Evolutionary conservation across 768 basidiomycete genomes (phyloP).

Genomic region (Tylopilus rubrobrunneus): DNA sequence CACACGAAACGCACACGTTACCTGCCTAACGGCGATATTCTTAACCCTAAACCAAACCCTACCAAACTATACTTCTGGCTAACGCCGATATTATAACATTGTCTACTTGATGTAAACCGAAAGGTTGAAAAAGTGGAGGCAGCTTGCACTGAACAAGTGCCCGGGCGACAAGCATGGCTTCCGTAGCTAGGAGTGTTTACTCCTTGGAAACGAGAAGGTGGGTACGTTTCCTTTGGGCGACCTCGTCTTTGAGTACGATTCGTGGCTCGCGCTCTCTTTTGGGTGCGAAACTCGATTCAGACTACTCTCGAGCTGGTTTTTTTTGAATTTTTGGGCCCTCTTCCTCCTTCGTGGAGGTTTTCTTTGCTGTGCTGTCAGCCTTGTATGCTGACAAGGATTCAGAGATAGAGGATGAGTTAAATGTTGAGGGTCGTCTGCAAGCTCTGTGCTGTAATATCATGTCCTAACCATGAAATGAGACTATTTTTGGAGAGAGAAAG

Average conservation of each 20-base stretch:
- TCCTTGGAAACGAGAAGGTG: slow-evolving; percentile 15
- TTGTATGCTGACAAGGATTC: neutral
- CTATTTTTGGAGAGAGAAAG: too few relatives aligned
- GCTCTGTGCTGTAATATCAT: too few relatives aligned
- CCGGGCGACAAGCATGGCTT: neutral
- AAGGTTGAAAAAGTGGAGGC: neutral
- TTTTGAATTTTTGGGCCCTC: slow-evolving; percentile 8
- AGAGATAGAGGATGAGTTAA: too few relatives aligned
- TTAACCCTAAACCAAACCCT: too few relatives aligned
- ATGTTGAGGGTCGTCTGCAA: too few relatives aligned
- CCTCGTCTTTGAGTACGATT: slow-evolving; percentile 29
- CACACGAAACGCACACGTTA: too few relatives aligned
- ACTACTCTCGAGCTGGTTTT: slow-evolving; percentile 29
- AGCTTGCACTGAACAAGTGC: neutral
- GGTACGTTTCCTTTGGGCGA: neutral
- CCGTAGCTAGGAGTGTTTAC: neutral
- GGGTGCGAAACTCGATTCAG: slow-evolving; percentile 32
- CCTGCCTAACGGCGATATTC: neutral
- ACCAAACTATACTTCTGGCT: too few relatives aligned
- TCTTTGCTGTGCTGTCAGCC: neutral
- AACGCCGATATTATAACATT: too few relatives aligned
- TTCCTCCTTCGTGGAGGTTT: slow-evolving; percentile 14
- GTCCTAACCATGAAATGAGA: too few relatives aligned
- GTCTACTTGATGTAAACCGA: too few relatives aligned
- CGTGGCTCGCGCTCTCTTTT: slow-evolving; percentile 14